Evolutionary conservation across 805 yeast species (phyloP).

Genomic region (Schwanniomyces vanrijiae): DNA sequence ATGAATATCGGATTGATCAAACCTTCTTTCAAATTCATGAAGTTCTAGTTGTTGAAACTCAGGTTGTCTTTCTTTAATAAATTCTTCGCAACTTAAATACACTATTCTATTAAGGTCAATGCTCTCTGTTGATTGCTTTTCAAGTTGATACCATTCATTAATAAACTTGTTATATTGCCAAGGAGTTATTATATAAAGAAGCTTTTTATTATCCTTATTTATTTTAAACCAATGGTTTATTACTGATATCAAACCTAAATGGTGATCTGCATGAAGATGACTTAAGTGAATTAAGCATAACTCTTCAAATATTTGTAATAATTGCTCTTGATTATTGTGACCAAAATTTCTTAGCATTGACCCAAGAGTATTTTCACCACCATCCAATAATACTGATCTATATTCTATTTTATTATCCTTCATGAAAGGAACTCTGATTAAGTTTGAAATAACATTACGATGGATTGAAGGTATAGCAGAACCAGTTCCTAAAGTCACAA

Average conservation of each 20-base stretch:
- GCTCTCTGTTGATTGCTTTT: constrained; percentile 21
- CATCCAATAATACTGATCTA: constrained; percentile 70
- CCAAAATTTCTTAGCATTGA: constrained; percentile 64
- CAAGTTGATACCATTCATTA: constrained; percentile 63
- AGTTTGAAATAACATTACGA: constrained; percentile 81
- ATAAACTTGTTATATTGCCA: constrained; percentile 70
- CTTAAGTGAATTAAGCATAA: constrained; percentile 68
- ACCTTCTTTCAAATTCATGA: constrained; percentile 32
- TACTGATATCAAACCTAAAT: constrained; percentile 75
- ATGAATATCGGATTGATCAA: constrained; percentile 19
- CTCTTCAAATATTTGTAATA: constrained; percentile 51
- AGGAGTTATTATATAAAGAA: constrained; percentile 67
- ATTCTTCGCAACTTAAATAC: constrained; percentile 62
- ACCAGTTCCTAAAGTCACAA: constrained; percentile 87
- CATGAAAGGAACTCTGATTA: constrained; percentile 65
- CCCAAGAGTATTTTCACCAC: constrained; percentile 93
- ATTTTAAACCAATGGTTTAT: constrained; percentile 65
- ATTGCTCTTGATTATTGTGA: constrained; percentile 36
- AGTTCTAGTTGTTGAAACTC: constrained; percentile 28
- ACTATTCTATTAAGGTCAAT: constrained; percentile 42
- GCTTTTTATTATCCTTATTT: constrained; percentile 27
- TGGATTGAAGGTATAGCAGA: constrained; percentile 83
- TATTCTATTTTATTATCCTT: constrained; percentile 20
- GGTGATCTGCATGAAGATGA: constrained; percentile 97
- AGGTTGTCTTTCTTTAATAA: constrained; percentile 35